Base-by-base conservation (phyloP, 352 stramenopile species). In the Phytophthora quininea region DNA sequence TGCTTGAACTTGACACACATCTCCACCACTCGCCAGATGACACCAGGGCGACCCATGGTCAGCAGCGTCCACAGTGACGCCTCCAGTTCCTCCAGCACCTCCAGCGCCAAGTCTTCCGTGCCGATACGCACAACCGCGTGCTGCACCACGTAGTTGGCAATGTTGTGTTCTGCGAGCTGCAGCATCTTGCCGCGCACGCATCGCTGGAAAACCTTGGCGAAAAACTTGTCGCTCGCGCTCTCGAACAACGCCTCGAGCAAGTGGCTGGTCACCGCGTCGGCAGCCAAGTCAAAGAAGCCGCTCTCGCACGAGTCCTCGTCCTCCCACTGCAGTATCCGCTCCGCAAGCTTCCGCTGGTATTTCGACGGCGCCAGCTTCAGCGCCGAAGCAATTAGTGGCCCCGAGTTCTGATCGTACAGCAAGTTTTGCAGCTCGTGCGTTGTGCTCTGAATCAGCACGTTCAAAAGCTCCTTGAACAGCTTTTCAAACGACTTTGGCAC, bases 61-160 rank as follows among this genome's bases (percentile, higher is more conserved):
- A 95, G 65, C 53, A 95, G 67, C 29, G 78, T 92, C 85, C 85
- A 93, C 45, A 91, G 53, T 10, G 82, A 77, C 10, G 70, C 50
- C 51, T 84, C 67, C 43, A 95, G 62, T 63, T 95, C 87, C 11
- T 74, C 57, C 9, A 92, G 58, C 33, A 93, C 80, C 30, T 88
- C 67, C 9, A 59, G 15, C 4, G 87, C 87, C 12, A 92, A 48
- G 1, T 74, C 74, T 9, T 73, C 37, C 2, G 69, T 79, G 52
- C 67, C 57, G 24, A 90, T 75, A n/a, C 77, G 76, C 55, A 86
- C 72, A 32, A 95, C 80, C 9, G 70, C 81, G 47, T 92, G 71
- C 64, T 95, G 87, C 6, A 95, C 78, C n/a, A 95, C 87, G 53
- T 92, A 95, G 64, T 95, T 95, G 12, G 84, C 78, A 55, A 95